Evolutionary conservation across 805 yeast species (phyloP).

Genomic region (Yamadazyma philogaea): DNA sequence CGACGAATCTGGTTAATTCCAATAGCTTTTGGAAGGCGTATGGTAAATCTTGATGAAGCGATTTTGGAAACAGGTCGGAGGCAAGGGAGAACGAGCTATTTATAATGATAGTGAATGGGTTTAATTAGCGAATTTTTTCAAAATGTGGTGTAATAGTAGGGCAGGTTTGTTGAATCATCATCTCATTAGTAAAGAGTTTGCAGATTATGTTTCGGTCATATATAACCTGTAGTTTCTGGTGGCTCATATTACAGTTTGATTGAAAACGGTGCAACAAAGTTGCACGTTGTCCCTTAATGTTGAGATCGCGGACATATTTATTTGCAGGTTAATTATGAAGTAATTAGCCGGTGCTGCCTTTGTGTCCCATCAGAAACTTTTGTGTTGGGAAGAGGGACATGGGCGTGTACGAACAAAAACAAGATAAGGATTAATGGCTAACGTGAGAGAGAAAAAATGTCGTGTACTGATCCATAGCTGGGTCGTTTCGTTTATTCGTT

Average conservation of each 20-base stretch:
- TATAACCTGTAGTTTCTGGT: constrained; percentile 1
- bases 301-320: not conserved
- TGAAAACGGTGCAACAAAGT: no score
- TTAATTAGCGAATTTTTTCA: not conserved
- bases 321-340: constrained; percentile 6
- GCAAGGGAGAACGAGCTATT: not conserved
- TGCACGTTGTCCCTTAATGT: not conserved
- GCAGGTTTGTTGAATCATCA: constrained; percentile 2
- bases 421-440: not conserved
- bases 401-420: not conserved
- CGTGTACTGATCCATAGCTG: not conserved
- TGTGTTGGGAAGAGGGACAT: constrained; percentile 1
- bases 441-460: not conserved
- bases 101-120: not conserved
- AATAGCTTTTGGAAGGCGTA: constrained; percentile 1
- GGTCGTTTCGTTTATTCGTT: not conserved
- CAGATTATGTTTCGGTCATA: not conserved
- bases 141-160: constrained; percentile 3
- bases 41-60: not conserved
- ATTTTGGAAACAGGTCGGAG: not conserved
- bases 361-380: not conserved
- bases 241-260: constrained; percentile 1
- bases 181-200: constrained; percentile 1
- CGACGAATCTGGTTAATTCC: constrained; percentile 1
- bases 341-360: not conserved